Conservation (phyloP, 768 basidiomycete species). For the Lepiota brunneoincarnata region DNA sequence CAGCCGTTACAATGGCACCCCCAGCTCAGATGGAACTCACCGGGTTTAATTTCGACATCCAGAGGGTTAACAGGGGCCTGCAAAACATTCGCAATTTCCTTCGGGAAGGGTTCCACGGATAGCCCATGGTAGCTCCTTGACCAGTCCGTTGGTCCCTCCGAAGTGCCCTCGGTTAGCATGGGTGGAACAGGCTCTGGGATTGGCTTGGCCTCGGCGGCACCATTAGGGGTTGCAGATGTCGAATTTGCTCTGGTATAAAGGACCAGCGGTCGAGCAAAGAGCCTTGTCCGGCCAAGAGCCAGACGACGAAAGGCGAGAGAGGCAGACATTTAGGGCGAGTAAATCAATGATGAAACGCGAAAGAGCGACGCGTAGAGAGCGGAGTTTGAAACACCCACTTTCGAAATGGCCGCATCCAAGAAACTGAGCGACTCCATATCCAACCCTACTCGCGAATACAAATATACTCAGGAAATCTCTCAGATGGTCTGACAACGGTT, state of each 20-base stretch:
- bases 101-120: constrained; percentile 71
- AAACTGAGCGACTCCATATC: constrained; percentile 15
- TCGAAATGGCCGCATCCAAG: constrained; percentile 17
- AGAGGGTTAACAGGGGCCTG: constrained; percentile 69
- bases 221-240: neutral
- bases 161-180: neutral
- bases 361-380: neutral
- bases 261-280: neutral
- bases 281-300: neutral
- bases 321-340: neutral
- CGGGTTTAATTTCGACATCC: constrained; percentile 94
- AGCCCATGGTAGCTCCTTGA: constrained; percentile 84
- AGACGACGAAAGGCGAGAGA: constrained; percentile 7
- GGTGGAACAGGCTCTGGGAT: neutral
- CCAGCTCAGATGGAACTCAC: constrained; percentile 37
- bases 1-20: neutral
- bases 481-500: constrained; percentile 67
- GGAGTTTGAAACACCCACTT: constrained; percentile 13
- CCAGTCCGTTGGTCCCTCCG: constrained; percentile 69
- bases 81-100: constrained; percentile 69
- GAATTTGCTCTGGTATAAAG: neutral
- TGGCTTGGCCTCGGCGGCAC: neutral
- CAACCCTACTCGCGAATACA: constrained; percentile 58
- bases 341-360: too few relatives aligned
- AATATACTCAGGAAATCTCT: constrained; percentile 88